Evolutionary conservation across 148 eudicot species (phyloP).

Genomic region (Vaccinium darrowii): DNA sequence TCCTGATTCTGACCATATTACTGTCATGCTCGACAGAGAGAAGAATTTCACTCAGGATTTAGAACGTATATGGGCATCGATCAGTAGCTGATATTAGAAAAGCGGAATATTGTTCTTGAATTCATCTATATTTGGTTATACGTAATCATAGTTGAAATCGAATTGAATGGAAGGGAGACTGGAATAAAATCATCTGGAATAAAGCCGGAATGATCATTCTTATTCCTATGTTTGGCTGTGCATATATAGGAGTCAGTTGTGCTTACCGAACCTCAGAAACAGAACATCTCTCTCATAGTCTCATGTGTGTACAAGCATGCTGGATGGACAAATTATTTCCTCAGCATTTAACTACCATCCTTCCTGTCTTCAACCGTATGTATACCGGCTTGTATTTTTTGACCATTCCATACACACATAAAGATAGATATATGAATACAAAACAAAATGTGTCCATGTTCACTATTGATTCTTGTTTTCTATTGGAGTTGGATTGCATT

Average conservation of each 20-base stretch:
- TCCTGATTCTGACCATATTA: constrained; percentile 45
- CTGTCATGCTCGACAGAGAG: constrained; percentile 44
- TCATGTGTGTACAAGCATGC: not conserved
- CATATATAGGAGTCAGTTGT: not conserved
- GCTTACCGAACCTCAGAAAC: not conserved
- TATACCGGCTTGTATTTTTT: not conserved
- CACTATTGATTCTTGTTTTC: not conserved
- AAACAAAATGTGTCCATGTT: too few species aligned
- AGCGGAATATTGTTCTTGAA: not conserved
- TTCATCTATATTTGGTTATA: not conserved
- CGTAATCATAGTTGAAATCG: not conserved
- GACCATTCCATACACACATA: not conserved
- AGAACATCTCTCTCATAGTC: not conserved
- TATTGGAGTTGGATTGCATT: not conserved
- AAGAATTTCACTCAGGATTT: constrained; percentile 47
- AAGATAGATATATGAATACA: too few species aligned
- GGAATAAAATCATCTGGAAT: not conserved
- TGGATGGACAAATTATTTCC: not conserved
- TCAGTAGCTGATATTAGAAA: constrained; percentile 9
- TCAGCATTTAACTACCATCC: not conserved
- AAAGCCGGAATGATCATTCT: not conserved
- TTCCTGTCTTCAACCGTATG: not conserved
- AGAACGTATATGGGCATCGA: constrained; percentile 46
- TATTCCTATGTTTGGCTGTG: not conserved
- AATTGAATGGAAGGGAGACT: not conserved